Conservation (phyloP, 2,329 filamentous ascomycete genomes). For the Fulvia fulva region DNA sequence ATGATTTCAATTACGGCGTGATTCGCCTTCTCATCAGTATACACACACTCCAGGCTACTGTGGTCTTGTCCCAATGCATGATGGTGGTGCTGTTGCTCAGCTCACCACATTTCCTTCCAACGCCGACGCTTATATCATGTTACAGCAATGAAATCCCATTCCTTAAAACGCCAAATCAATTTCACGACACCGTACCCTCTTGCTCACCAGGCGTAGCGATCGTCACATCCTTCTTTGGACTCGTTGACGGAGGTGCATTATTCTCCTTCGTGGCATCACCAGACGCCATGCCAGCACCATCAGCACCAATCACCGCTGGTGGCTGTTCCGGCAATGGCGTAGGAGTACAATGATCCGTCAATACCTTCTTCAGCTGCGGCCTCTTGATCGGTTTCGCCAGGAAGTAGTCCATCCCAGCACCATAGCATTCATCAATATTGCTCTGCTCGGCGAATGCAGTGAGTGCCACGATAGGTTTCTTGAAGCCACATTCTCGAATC, state of each 20-base stretch:
- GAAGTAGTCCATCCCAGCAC: conserved; percentile 90
- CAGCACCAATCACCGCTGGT: not conserved
- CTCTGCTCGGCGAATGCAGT: conserved; percentile 89
- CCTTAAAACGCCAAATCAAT: not conserved
- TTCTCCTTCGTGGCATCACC: not conserved
- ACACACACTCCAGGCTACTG: not conserved
- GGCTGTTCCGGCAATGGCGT: conserved; percentile 1
- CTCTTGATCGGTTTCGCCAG: conserved; percentile 69
- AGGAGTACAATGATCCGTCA: conserved; percentile 75
- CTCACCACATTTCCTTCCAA: not conserved
- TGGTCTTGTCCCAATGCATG: not conserved
- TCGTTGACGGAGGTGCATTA: not conserved
- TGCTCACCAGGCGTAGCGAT: not conserved
- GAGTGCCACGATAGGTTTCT: conserved; percentile 81
- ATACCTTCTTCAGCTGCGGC: conserved; percentile 79
- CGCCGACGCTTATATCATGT: not conserved
- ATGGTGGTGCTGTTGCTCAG: not conserved
- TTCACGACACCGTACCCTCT: not conserved
- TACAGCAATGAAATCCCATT: not conserved
- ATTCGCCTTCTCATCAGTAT: not conserved
- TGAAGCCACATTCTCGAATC: conserved; percentile 82
- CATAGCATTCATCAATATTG: conserved; percentile 63
- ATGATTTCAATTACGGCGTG: not conserved
- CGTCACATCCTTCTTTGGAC: not conserved
- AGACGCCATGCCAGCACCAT: not conserved